phyloP scores from a whole-genome alignment of 2,329 filamentous ascomycete species.

The Phialemoniopsis sp. region DNA sequence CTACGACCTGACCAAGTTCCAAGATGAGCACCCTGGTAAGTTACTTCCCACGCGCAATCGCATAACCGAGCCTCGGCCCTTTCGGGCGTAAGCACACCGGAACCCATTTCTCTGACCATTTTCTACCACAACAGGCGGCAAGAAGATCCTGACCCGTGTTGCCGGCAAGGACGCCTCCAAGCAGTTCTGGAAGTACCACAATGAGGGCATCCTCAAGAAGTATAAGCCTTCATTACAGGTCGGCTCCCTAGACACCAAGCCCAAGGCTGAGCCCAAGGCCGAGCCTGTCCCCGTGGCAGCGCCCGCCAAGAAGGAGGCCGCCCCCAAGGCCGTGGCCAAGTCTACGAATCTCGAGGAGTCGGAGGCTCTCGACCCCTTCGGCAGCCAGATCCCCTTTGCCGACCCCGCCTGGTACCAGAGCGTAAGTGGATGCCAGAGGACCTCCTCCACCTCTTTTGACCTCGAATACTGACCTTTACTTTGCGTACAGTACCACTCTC shows the following conservation, averaged over 20 bases:
- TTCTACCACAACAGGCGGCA: slow-evolving; percentile 39
- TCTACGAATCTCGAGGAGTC: slow-evolving; percentile 41
- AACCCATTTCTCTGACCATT: slow-evolving; percentile 1
- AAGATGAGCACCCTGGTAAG: slow-evolving; percentile 78
- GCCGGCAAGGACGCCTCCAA: slow-evolving; percentile 64
- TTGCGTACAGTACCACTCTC: slow-evolving; percentile 76
- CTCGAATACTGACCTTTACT: background rate
- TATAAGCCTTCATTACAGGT: slow-evolving; percentile 73
- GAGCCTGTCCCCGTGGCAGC: slow-evolving; percentile 49
- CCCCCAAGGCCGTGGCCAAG: slow-evolving; percentile 30
- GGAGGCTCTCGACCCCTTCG: slow-evolving; percentile 79
- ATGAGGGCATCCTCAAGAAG: slow-evolving; percentile 84
- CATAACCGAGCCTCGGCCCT: too few species aligned
- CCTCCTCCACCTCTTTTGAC: too few species aligned
- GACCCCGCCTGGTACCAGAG: slow-evolving; percentile 95
- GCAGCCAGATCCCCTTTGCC: slow-evolving; percentile 82
- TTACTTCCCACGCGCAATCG: background rate
- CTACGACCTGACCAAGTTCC: slow-evolving; percentile 88
- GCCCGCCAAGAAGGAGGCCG: slow-evolving; percentile 23
- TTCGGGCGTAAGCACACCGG: too few species aligned
- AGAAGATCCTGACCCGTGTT: slow-evolving; percentile 61
- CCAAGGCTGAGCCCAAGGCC: slow-evolving; percentile 56
- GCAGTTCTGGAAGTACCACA: slow-evolving; percentile 75
- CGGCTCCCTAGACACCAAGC: slow-evolving; percentile 86
- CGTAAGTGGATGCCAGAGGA: too few species aligned